A percentile compares a stretch with the other conserved stretches of the same genome.
phyloP scores from a whole-genome alignment of 2,329 filamentous ascomycete species.

The Leptographium galeiforme region DNA sequence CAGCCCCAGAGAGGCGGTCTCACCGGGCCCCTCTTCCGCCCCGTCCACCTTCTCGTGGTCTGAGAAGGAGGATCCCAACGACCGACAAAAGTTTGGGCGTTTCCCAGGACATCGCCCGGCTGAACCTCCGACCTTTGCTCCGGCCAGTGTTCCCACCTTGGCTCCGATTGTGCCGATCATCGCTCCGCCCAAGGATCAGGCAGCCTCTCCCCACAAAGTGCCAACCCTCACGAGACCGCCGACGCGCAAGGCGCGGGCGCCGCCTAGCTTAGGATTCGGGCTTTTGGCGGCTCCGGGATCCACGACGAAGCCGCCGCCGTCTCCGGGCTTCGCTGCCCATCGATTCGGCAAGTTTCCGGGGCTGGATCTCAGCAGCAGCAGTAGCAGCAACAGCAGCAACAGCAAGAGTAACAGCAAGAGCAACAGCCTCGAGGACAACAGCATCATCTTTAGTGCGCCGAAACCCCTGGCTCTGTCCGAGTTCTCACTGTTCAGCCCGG shows the following conservation, averaged over 20 bases:
- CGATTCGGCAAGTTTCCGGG: slow-evolving; percentile 25
- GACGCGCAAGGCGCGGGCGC: neutral
- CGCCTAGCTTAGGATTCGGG: neutral
- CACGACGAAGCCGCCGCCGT: slow-evolving; percentile 8
- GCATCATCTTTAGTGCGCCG: slow-evolving; percentile 14
- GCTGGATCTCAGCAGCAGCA: neutral
- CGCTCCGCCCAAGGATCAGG: neutral
- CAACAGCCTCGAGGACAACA: slow-evolving; percentile 8
- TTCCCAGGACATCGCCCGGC: slow-evolving; percentile 21
- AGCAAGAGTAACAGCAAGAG: slow-evolving; percentile 8
- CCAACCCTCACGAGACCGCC: neutral
- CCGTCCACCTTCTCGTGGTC: slow-evolving; percentile 50
- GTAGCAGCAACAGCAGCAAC: slow-evolving; percentile 6
- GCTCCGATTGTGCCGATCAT: neutral
- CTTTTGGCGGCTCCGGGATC: neutral
- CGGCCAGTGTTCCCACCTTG: neutral
- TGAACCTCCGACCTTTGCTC: neutral
- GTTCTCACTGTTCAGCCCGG: neutral
- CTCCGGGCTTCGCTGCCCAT: slow-evolving; percentile 30
- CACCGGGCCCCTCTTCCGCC: slow-evolving; percentile 53
- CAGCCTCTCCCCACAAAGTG: neutral
- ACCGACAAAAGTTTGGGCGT: slow-evolving; percentile 23
- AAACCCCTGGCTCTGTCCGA: neutral
- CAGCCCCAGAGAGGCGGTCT: slow-evolving; percentile 31
- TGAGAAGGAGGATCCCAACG: slow-evolving; percentile 31